Evolutionary conservation across 768 basidiomycete species (phyloP).

Genomic region (Russula lepida): DNA sequence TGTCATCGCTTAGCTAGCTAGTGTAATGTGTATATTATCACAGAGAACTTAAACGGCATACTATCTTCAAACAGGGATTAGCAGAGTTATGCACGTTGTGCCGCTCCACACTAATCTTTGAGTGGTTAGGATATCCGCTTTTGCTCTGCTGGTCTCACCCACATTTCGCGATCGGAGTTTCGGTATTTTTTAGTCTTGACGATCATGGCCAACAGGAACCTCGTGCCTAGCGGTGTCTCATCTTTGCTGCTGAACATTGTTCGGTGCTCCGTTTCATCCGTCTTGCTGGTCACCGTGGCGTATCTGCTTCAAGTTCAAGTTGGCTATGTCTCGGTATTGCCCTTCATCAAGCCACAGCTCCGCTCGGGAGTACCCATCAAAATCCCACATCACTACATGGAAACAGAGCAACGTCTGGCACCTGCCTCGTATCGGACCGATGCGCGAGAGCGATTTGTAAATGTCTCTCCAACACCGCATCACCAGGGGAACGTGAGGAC

Average conservation of each 20-base stretch:
- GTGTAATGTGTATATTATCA: not conserved
- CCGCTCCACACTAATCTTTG: not conserved
- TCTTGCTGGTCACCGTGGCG: not conserved
- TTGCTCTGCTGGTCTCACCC: not conserved
- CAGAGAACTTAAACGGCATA: not conserved
- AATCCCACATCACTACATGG: not conserved
- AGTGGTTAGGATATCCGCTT: not conserved
- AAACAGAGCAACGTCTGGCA: not conserved
- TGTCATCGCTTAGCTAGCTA: not conserved
- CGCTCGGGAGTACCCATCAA: not conserved
- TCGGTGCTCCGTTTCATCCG: not conserved
- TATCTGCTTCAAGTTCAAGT: not conserved
- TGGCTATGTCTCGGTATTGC: not conserved
- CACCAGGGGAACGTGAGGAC: not conserved
- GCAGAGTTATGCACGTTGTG: not conserved
- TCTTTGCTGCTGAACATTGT: not conserved
- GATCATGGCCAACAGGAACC: not conserved
- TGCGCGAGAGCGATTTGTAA: not conserved
- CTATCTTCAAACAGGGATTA: not conserved
- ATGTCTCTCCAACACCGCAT: not conserved
- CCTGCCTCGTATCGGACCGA: constrained; percentile 1
- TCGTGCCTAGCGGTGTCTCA: not conserved
- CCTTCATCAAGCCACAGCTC: not conserved
- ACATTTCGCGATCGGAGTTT: not conserved
- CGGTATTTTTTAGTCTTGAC: too few relatives aligned